Evolutionary conservation across 306 rosid genomes (phyloP).

Genomic region (Prosopis cineraria): DNA sequence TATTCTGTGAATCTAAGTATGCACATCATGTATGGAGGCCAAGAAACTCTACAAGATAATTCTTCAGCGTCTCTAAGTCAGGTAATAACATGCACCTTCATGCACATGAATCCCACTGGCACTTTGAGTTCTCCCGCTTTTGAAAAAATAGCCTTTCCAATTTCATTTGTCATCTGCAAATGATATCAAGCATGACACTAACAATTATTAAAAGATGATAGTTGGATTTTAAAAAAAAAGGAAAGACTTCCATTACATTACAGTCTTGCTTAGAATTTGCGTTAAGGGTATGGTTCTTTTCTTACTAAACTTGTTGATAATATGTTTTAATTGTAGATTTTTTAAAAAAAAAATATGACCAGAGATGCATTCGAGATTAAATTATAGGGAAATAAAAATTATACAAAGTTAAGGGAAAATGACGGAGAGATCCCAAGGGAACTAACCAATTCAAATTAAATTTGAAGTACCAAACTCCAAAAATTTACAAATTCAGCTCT

Average conservation of each 20-base stretch:
- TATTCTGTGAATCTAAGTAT: not conserved
- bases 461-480: too few species aligned
- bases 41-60: slow-evolving; percentile 12
- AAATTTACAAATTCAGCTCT: too few species aligned
- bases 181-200: not conserved
- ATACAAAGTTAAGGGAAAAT: too few species aligned
- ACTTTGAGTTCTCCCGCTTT: slow-evolving; percentile 86
- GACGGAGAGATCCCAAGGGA: too few species aligned
- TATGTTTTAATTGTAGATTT: not conserved
- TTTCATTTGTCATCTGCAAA: slow-evolving; percentile 84
- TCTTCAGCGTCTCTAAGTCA: not conserved
- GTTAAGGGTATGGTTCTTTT: not conserved
- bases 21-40: not conserved
- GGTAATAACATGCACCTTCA: slow-evolving; percentile 58
- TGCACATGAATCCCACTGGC: slow-evolving; percentile 87
- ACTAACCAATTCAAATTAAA: too few species aligned
- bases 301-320: slow-evolving; percentile 4
- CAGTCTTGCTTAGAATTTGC: not conserved
- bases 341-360: not conserved
- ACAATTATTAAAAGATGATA: slow-evolving; percentile 3
- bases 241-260: not conserved
- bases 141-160: slow-evolving; percentile 71
- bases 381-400: not conserved
- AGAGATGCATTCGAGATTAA: not conserved
- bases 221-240: not conserved